These are phyloP conservation scores for Paraconiothyrium sp. DNA, from an alignment of 2,329 filamentous ascomycete species.

Conservation along the genomic window DNA sequence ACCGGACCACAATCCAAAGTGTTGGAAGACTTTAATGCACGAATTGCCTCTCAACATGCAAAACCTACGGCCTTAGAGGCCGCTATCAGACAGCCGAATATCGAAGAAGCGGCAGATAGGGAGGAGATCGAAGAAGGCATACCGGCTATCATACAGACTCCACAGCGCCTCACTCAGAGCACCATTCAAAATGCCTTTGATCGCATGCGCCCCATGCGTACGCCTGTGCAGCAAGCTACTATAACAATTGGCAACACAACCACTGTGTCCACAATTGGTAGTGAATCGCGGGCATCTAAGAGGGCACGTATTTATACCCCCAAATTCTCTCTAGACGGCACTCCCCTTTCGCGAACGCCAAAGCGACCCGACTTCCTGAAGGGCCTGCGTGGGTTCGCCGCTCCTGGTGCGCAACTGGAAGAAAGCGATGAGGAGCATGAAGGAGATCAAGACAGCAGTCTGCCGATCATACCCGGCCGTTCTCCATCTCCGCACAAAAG, in stretches of 20 bases:
- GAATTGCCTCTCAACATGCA: conserved; percentile 45
- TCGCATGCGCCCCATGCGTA: conserved; percentile 70
- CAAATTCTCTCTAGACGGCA: conserved; percentile 43
- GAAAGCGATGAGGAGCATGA: conserved; percentile 48
- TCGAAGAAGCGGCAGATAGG: conserved; percentile 17
- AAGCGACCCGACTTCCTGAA: conserved; percentile 52
- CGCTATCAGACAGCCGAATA: conserved; percentile 20
- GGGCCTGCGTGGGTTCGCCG: conserved; percentile 63
- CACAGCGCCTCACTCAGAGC: conserved; percentile 45
- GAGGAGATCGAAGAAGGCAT: conserved; percentile 31
- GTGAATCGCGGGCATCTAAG: conserved; percentile 56
- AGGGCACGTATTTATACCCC: conserved; percentile 55
- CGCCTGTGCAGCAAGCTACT: conserved; percentile 72
- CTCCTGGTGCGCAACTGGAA: conserved; percentile 59
- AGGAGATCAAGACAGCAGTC: conserved; percentile 27
- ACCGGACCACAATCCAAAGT: conserved; percentile 26
- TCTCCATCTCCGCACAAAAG: conserved; percentile 30
- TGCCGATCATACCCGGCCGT: conserved; percentile 25
- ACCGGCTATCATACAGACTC: conserved; percentile 40
- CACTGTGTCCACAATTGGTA: conserved; percentile 71
- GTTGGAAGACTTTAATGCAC: conserved; percentile 54
- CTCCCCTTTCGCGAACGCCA: conserved; percentile 38
- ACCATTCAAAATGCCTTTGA: conserved; percentile 70
- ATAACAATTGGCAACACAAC: conserved; percentile 78
- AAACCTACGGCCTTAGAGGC: conserved; percentile 26